These are phyloP conservation scores for Neurospora sp. DNA, from an alignment of 2,329 filamentous ascomycete species.

Conservation along the genomic window DNA sequence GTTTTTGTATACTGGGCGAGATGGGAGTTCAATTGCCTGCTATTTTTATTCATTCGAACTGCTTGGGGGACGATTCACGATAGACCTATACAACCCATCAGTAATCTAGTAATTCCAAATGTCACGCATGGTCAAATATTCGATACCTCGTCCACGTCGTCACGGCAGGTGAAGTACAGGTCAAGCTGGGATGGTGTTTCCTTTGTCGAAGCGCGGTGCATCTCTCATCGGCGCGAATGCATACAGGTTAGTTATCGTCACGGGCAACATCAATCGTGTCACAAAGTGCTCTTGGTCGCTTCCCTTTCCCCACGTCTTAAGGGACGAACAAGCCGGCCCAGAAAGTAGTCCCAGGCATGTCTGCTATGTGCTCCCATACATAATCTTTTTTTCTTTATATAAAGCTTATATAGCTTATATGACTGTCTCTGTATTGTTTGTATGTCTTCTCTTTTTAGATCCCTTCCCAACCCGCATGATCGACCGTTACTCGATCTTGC, in stretches of 20 bases:
- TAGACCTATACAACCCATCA: slow-evolving; percentile 19
- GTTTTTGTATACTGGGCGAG: neutral
- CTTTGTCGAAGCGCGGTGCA: neutral
- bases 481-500: slow-evolving; percentile 39
- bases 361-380: neutral
- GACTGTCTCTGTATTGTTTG: slow-evolving; percentile 5
- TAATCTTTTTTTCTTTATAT: slow-evolving; percentile 5
- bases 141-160: neutral
- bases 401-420: slow-evolving; percentile 5
- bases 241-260: neutral
- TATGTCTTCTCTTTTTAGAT: slow-evolving; percentile 4
- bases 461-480: neutral
- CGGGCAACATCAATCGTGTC: neutral
- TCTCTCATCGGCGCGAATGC: neutral
- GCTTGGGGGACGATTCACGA: slow-evolving; percentile 16
- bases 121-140: neutral
- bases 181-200: neutral
- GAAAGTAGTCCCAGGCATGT: neutral
- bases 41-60: slow-evolving; percentile 3
- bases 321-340: neutral
- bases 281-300: neutral
- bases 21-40: neutral
- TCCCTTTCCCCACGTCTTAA: neutral
- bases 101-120: slow-evolving; percentile 21
- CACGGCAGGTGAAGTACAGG: no score